Percentiles rank a stretch among this genome's conserved stretches.
Evolutionary conservation across 768 basidiomycete genomes (phyloP).

Genomic region (Sarcodon aspratus): DNA sequence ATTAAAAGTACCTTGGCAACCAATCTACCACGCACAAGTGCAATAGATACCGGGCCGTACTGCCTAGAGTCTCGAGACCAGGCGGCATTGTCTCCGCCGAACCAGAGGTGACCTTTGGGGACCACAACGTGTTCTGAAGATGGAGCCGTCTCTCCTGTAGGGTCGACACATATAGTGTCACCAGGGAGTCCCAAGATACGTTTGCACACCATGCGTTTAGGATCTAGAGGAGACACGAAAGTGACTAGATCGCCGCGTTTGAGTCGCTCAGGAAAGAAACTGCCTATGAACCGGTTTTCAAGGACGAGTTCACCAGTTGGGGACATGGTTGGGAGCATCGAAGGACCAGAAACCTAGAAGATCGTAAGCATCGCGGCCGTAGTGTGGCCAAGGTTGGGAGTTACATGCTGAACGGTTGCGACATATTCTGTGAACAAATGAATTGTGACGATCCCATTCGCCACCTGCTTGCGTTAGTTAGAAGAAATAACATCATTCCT

Average conservation of each 20-base stretch:
- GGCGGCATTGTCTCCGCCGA: constrained; percentile 80
- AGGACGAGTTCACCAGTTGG: constrained; percentile 46
- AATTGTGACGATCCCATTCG: constrained; percentile 42
- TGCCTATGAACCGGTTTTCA: constrained; percentile 47
- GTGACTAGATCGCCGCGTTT: constrained; percentile 71
- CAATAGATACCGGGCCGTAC: constrained; percentile 90
- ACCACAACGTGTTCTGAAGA: constrained; percentile 65
- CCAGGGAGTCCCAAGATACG: constrained; percentile 85
- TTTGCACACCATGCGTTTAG: constrained; percentile 68
- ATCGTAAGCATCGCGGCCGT: constrained; percentile 19
- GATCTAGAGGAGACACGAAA: constrained; percentile 58
- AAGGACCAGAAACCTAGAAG: constrained; percentile 55
- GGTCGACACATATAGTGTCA: constrained; percentile 83
- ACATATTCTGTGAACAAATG: constrained; percentile 59
- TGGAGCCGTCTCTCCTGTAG: constrained; percentile 52
- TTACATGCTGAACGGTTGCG: constrained; percentile 30
- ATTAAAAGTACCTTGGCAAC: constrained; percentile 42
- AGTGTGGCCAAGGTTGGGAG: not conserved
- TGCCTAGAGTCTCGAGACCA: constrained; percentile 78
- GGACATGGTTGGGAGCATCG: constrained; percentile 73
- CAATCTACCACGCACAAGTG: constrained; percentile 59
- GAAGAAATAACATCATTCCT: too few species aligned
- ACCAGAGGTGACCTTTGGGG: constrained; percentile 84
- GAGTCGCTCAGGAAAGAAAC: constrained; percentile 37
- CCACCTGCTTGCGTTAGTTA: constrained; percentile 22